Evolutionary conservation across 805 yeast genomes (phyloP).

Genomic region (Saccharomyces jurei): DNA sequence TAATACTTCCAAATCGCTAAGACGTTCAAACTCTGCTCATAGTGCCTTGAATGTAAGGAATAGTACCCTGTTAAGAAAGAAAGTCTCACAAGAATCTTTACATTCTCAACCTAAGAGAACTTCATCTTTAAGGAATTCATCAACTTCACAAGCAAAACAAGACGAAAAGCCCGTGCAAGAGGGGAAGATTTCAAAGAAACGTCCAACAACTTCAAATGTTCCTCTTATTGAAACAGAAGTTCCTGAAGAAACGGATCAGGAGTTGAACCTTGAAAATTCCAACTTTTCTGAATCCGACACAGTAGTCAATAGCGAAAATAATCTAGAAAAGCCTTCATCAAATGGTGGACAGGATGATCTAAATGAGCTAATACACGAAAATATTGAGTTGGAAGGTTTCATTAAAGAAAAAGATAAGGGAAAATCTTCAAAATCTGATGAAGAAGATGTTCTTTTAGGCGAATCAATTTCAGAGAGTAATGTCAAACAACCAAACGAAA

Average conservation of each 20-base stretch:
- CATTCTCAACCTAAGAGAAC: constrained; percentile 7
- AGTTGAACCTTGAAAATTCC: constrained; percentile 12
- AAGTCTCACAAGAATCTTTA: constrained; percentile 7
- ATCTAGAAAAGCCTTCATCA: not conserved
- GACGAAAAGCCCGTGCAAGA: not conserved
- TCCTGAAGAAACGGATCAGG: constrained; percentile 23
- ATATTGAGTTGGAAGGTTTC: constrained; percentile 1
- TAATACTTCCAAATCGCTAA: constrained; percentile 2
- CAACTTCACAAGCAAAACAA: not conserved
- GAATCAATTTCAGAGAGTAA: not conserved
- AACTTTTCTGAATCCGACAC: not conserved
- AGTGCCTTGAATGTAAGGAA: constrained; percentile 4
- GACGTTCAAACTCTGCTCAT: constrained; percentile 12
- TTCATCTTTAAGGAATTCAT: constrained; percentile 6
- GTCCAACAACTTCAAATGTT: not conserved
- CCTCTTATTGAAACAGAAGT: constrained; percentile 19
- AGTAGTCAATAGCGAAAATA: not conserved
- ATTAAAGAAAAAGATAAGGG: constrained; percentile 1
- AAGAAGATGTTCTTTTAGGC: not conserved
- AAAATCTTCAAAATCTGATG: not conserved
- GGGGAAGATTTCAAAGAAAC: not conserved
- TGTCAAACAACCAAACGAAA: not conserved
- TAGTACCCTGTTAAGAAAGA: constrained; percentile 8
- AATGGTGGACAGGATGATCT: not conserved
- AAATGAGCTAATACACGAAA: not conserved